A percentile compares a stretch with the other conserved stretches of the same genome.
These are phyloP conservation scores for Schizosaccharomyces japonicus DNA, from an alignment of 805 yeast species.

Conservation along the genomic window DNA sequence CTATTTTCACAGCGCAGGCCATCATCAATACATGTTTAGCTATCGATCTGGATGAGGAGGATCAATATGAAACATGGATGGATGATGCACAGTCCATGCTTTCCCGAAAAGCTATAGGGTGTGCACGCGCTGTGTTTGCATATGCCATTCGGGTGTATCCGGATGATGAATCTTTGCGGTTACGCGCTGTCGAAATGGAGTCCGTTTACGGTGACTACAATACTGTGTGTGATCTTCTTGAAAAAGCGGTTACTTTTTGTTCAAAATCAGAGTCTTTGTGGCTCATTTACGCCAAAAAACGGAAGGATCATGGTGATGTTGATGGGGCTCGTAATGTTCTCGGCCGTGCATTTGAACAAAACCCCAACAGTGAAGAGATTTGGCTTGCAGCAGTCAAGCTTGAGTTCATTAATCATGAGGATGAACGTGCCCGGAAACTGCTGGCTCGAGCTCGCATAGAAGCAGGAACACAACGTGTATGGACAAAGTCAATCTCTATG, in stretches of 20 bases:
- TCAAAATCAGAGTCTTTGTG: conserved; percentile 29
- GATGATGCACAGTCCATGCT: conserved; percentile 19
- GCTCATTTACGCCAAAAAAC: conserved; percentile 51
- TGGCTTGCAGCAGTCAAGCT: conserved; percentile 56
- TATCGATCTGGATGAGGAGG: conserved; percentile 14
- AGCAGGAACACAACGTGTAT: conserved; percentile 26
- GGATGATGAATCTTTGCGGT: conserved; percentile 14
- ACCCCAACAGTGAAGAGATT: conserved; percentile 28
- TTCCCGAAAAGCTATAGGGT: conserved; percentile 13
- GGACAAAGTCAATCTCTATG: conserved; percentile 36
- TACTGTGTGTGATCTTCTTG: conserved; percentile 25
- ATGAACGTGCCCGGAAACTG: conserved; percentile 18
- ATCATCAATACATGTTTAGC: conserved; percentile 24
- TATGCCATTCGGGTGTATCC: conserved; percentile 28
- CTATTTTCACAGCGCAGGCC: conserved; percentile 27
- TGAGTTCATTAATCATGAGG: conserved; percentile 23
- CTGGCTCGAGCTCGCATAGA: conserved; percentile 21
- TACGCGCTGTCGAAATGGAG: conserved; percentile 14
- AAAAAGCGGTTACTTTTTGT: conserved; percentile 27
- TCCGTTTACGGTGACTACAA: conserved; percentile 12
- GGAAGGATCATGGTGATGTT: conserved; percentile 20
- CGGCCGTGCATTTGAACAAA: conserved; percentile 21
- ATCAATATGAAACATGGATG: conserved; percentile 17
- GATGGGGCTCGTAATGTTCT: conserved; percentile 32
- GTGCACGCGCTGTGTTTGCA: conserved; percentile 27